Evolutionary conservation across 768 basidiomycete genomes (phyloP), one percentile per base, ranked within the genome.

Genomic region (Hortiboletus campestris): DNA sequence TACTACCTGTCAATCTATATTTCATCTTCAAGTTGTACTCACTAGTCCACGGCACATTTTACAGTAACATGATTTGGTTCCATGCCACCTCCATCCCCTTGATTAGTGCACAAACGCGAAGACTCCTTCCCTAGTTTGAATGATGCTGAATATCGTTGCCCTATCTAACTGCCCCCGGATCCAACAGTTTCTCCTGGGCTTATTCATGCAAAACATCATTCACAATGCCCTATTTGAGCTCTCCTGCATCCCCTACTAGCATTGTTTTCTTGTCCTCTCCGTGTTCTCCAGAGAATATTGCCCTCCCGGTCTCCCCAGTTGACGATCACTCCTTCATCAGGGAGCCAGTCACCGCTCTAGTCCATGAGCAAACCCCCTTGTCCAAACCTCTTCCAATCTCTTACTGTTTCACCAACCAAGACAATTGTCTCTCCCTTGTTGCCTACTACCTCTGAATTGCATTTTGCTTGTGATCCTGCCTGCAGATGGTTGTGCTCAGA

Each of bases 41-140:
- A n/a, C n/a, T 70, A 3, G 64, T 70, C 2, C 69, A 70, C 3
- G 63, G 64, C 9, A 70, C 72, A 9, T 51, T 47, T 11, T 68
- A 72, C n/a, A n/a, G n/a, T n/a, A n/a, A 0, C 68, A 68, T 1
- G 69, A 70, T 10, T 4, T 66, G 1, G 34, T 69, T 9, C 58
- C 63, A 0, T 53, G 55, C n/a, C 57, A 55, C 7, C 67, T 63
- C 5, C 34, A 49, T 17, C 55, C 51, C 6, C 45, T 53, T 38
- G 38, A 53, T 25, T 9, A n/a, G n/a, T 55, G 3, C 63, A 66
- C 47, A 59, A 22, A n/a, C 60, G 63, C 35, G 56, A 57, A 2
- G 63, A 66, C 35, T 65, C 65, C 1, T 49, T 38, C 4, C 14
- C 54, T 1, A 46, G 13, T 2, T 50, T 60, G 6, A 45, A 58